Percentiles rank a stretch among this genome's conserved stretches.
phyloP scores from a whole-genome alignment of 1,284 basidiomycete species.

The Ustilago lituana region DNA sequence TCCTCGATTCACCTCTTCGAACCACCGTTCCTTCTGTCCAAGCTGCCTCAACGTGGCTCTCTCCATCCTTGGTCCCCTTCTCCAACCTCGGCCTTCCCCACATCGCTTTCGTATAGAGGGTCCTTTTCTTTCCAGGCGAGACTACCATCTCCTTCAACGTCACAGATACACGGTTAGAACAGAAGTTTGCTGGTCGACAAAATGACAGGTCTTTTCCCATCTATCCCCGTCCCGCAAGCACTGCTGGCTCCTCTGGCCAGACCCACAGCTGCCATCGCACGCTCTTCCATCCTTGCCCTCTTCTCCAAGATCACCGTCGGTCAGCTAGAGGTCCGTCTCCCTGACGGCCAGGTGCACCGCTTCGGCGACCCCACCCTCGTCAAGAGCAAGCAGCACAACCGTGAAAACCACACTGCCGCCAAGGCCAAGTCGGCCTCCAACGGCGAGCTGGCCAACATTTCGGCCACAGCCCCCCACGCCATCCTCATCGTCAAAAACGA shows the following conservation, averaged over 20 bases:
- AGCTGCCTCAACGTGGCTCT: slow-evolving; percentile 34
- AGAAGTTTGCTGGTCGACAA: too few relatives aligned
- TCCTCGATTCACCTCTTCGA: slow-evolving; percentile 32
- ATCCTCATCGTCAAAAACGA: slow-evolving; percentile 76
- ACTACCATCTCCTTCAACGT: neutral
- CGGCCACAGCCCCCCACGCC: slow-evolving; percentile 66
- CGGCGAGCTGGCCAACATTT: slow-evolving; percentile 2
- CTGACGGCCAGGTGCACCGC: slow-evolving; percentile 24
- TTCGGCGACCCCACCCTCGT: slow-evolving; percentile 50
- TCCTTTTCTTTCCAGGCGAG: too few relatives aligned
- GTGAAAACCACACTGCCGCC: neutral
- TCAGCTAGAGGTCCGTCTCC: slow-evolving; percentile 38
- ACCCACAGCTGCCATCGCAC: slow-evolving; percentile 37
- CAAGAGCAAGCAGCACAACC: slow-evolving; percentile 44
- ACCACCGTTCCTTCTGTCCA: neutral
- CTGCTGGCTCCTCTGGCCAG: slow-evolving; percentile 25
- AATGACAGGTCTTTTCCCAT: slow-evolving; percentile 43
- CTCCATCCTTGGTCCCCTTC: neutral
- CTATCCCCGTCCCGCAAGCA: slow-evolving; percentile 36
- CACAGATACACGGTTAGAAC: neutral
- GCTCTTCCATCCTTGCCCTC: slow-evolving; percentile 40
- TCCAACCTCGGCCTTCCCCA: neutral
- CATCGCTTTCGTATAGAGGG: too few relatives aligned
- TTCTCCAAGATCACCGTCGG: slow-evolving; percentile 48
- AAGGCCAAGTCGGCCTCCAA: slow-evolving; percentile 4